phyloP scores from a whole-genome alignment of 805 yeast species.

The Wickerhamia fluorescens region DNA sequence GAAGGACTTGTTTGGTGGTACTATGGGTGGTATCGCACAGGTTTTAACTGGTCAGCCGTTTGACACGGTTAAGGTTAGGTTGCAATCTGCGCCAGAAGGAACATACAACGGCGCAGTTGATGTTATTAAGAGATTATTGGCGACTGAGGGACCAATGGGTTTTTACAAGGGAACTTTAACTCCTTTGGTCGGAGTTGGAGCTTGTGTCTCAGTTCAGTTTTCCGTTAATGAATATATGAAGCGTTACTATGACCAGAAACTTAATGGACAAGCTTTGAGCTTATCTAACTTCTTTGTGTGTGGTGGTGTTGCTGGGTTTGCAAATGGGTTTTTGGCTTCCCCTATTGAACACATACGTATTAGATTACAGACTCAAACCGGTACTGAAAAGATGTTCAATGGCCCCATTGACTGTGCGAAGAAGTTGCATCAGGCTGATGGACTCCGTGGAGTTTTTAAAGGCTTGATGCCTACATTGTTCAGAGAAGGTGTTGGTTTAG shows the following conservation, averaged over 20 bases:
- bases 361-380: slow-evolving; percentile 82
- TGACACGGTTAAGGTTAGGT: slow-evolving; percentile 88
- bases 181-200: slow-evolving; percentile 63
- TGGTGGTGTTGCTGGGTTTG: slow-evolving; percentile 90
- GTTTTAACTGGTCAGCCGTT: slow-evolving; percentile 95
- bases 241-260: slow-evolving; percentile 51
- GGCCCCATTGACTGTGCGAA: slow-evolving; percentile 74
- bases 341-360: slow-evolving; percentile 96
- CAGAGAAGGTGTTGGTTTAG: slow-evolving; percentile 96
- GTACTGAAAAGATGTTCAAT: slow-evolving; percentile 39
- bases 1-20: slow-evolving; percentile 85
- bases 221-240: slow-evolving; percentile 95
- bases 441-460: slow-evolving; percentile 59
- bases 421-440: slow-evolving; percentile 48
- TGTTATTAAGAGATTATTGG: slow-evolving; percentile 63
- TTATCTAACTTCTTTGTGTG: slow-evolving; percentile 67
- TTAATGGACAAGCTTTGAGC: slow-evolving; percentile 40
- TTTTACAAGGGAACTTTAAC: slow-evolving; percentile 42
- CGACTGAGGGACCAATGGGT: slow-evolving; percentile 34
- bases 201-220: slow-evolving; percentile 93
- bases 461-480: slow-evolving; percentile 85
- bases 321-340: slow-evolving; percentile 81
- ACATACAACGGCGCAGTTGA: slow-evolving; percentile 67
- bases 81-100: slow-evolving; percentile 82
- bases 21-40: slow-evolving; percentile 93